A percentile compares a stretch with the other conserved stretches of the same genome.
phyloP scores from a whole-genome alignment of 805 yeast species.

The Starmerella tilneyi region DNA sequence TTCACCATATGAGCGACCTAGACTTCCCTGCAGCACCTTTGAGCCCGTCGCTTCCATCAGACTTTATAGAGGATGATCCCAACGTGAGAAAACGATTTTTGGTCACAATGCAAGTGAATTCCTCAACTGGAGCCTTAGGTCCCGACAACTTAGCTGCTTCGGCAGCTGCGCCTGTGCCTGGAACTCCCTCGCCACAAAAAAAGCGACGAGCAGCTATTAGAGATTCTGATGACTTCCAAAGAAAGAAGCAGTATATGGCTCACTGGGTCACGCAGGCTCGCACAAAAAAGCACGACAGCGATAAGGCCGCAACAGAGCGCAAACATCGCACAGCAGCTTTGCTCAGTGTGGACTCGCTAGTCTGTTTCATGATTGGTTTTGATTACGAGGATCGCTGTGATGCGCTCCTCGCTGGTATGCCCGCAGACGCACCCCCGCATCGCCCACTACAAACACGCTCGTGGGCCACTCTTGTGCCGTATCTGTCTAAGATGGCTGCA shows the following conservation, averaged over 20 bases:
- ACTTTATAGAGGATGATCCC: conserved; percentile 22
- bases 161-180: neutral
- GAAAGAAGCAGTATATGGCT: conserved; percentile 25
- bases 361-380: conserved; percentile 34
- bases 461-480: conserved; percentile 34
- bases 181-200: neutral
- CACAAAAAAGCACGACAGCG: conserved; percentile 35
- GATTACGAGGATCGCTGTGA: conserved; percentile 35
- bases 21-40: conserved; percentile 30
- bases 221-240: neutral
- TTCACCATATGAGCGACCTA: conserved; percentile 18
- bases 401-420: conserved; percentile 19
- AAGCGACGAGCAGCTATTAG: conserved; percentile 4
- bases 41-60: conserved; percentile 35
- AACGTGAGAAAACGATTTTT: neutral
- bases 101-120: conserved; percentile 5
- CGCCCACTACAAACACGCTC: conserved; percentile 11
- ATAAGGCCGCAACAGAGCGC: conserved; percentile 27
- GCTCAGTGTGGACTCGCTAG: conserved; percentile 33
- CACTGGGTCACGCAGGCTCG: conserved; percentile 35
- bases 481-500: conserved; percentile 27
- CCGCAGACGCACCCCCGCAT: neutral
- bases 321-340: conserved; percentile 31
- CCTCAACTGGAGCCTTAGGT: neutral
- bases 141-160: neutral